These are phyloP conservation scores for Stromatinia cepivora DNA, from an alignment of 2,329 filamentous ascomycete species.

Conservation along the genomic window DNA sequence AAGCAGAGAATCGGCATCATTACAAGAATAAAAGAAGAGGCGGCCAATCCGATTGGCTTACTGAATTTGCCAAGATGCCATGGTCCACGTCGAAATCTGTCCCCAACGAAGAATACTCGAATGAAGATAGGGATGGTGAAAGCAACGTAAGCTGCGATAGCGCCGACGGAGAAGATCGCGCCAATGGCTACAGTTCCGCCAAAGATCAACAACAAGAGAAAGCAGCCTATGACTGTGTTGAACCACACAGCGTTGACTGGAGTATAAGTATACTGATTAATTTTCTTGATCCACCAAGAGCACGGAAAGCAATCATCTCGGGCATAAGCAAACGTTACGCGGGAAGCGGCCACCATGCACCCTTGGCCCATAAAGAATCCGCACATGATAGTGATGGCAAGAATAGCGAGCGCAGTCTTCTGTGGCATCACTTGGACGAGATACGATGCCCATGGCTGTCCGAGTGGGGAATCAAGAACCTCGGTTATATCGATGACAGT, in stretches of 20 bases:
- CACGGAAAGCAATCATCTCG: constrained; percentile 66
- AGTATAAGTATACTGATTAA: constrained; percentile 59
- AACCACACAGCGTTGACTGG: constrained; percentile 69
- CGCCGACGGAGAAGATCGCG: constrained; percentile 67
- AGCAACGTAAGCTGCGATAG: constrained; percentile 62
- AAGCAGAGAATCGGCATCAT: constrained; percentile 69
- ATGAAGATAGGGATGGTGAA: constrained; percentile 58
- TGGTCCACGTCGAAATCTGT: constrained; percentile 62
- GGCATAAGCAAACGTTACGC: constrained; percentile 69
- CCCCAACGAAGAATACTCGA: constrained; percentile 58
- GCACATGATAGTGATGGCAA: constrained; percentile 63
- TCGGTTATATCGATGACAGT: constrained; percentile 61
- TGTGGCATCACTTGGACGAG: constrained; percentile 63
- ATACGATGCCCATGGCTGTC: constrained; percentile 68
- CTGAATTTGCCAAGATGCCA: constrained; percentile 64
- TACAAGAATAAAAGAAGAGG: constrained; percentile 58
- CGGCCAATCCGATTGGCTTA: constrained; percentile 54
- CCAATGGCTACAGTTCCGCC: constrained; percentile 60
- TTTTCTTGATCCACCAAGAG: constrained; percentile 58
- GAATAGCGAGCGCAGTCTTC: constrained; percentile 58
- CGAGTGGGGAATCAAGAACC: constrained; percentile 60
- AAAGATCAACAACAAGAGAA: constrained; percentile 62
- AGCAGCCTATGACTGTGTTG: constrained; percentile 57
- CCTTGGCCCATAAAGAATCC: constrained; percentile 70
- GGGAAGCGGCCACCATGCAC: constrained; percentile 63